These are phyloP conservation scores for Xerocomellus dryophilus DNA, from an alignment of 768 basidiomycete species.

Conservation along the genomic window DNA sequence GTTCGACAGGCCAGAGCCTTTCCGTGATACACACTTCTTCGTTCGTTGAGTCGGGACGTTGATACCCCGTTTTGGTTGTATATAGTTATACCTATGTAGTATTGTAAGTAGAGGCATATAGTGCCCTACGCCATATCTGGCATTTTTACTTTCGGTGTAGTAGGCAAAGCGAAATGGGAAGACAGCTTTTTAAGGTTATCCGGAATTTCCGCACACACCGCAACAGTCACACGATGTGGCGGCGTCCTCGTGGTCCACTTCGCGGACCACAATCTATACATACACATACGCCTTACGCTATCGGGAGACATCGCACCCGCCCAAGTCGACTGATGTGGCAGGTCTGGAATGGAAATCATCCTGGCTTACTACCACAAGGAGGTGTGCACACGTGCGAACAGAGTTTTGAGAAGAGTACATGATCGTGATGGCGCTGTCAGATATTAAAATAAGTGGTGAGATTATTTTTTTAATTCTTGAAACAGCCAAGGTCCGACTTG, in stretches of 20 bases:
- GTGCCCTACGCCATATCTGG: neutral
- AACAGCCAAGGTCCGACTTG: neutral
- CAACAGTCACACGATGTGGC: constrained; percentile 4
- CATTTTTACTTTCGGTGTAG: neutral
- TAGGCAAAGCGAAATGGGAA: constrained; percentile 18
- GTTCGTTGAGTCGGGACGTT: constrained; percentile 8
- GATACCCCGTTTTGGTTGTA: constrained; percentile 19
- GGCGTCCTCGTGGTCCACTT: constrained; percentile 1
- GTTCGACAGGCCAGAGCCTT: neutral
- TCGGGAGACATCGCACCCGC: constrained; percentile 6
- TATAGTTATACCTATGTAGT: constrained; percentile 34
- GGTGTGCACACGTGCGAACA: neutral
- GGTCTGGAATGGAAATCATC: neutral
- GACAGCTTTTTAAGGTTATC: constrained; percentile 1
- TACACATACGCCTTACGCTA: neutral
- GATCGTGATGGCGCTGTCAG: neutral
- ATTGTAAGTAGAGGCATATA: constrained; percentile 12
- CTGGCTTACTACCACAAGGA: neutral
- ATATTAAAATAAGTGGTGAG: neutral
- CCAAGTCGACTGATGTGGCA: neutral
- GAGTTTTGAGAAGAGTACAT: neutral
- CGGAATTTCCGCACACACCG: constrained; percentile 4
- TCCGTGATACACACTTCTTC: constrained; percentile 11
- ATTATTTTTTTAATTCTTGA: constrained; percentile 2
- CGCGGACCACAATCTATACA: neutral